These are phyloP conservation scores for Microbotryomycetes sp. DNA, from an alignment of 1,284 basidiomycete species.

Conservation along the genomic window DNA sequence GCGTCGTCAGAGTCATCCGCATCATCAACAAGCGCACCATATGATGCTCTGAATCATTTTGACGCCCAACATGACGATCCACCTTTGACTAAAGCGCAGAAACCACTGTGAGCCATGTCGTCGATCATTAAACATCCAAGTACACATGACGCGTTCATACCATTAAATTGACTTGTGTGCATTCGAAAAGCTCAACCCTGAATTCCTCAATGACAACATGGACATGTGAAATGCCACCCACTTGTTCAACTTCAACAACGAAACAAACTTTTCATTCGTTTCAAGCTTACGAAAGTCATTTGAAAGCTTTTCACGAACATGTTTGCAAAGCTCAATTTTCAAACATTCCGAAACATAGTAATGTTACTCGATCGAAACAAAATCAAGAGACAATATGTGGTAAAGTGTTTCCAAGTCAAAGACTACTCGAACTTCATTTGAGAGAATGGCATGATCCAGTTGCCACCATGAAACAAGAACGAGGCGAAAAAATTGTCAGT, in stretches of 20 bases:
- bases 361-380: background rate
- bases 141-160: too few species aligned
- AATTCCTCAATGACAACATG: background rate
- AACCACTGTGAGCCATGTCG: too few species aligned
- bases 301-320: background rate
- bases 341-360: background rate
- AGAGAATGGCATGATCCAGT: conserved; percentile 82
- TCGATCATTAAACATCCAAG: too few species aligned
- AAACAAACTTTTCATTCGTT: background rate
- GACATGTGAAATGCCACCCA: background rate
- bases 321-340: background rate
- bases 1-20: too few species aligned
- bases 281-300: background rate
- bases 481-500: conserved; percentile 82
- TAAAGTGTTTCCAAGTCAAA: conserved; percentile 76
- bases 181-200: too few species aligned
- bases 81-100: too few species aligned
- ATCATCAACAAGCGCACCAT: too few species aligned
- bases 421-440: conserved; percentile 72
- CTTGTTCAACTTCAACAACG: background rate
- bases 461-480: conserved; percentile 61
- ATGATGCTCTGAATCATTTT: too few species aligned
- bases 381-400: conserved; percentile 48
- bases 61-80: too few species aligned
- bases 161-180: too few species aligned